Evolutionary conservation across 2,329 filamentous ascomycete genomes (phyloP).

Genomic region (Colletotrichum cordylinicola): DNA sequence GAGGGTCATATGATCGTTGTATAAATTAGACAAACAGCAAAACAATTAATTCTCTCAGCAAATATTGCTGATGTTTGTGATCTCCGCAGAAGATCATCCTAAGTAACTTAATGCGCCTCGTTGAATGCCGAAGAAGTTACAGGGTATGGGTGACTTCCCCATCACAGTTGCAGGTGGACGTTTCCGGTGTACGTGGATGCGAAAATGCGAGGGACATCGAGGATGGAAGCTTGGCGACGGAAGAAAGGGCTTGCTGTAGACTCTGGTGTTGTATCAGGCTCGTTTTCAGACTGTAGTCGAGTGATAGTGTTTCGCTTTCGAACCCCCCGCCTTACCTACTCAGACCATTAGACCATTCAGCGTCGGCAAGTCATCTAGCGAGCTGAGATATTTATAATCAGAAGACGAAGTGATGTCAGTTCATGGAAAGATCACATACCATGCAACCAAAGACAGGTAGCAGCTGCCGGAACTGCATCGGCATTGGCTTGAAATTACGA

Average conservation of each 20-base stretch:
- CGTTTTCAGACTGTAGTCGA: background rate
- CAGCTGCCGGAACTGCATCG: background rate
- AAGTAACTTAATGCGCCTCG: background rate
- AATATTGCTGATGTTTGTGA: too few relatives aligned
- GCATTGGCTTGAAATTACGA: background rate
- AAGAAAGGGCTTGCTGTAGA: background rate
- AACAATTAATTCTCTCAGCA: accelerated
- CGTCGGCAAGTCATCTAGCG: background rate
- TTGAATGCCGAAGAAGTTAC: background rate
- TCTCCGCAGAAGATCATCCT: too few relatives aligned
- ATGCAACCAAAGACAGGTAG: background rate
- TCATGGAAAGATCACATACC: accelerated
- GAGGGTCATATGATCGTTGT: background rate
- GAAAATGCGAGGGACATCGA: background rate
- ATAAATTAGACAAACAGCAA: accelerated
- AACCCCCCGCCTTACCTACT: background rate
- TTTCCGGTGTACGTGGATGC: background rate
- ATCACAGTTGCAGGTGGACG: background rate
- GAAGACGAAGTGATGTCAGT: background rate
- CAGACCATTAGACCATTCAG: too few relatives aligned
- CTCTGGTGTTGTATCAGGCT: accelerated
- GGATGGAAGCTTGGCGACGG: background rate
- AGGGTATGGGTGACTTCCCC: accelerated
- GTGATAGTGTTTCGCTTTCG: background rate
- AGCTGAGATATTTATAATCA: background rate